Conservation (phyloP, 2,329 filamentous ascomycete species). For the Falciphora oryzae region DNA sequence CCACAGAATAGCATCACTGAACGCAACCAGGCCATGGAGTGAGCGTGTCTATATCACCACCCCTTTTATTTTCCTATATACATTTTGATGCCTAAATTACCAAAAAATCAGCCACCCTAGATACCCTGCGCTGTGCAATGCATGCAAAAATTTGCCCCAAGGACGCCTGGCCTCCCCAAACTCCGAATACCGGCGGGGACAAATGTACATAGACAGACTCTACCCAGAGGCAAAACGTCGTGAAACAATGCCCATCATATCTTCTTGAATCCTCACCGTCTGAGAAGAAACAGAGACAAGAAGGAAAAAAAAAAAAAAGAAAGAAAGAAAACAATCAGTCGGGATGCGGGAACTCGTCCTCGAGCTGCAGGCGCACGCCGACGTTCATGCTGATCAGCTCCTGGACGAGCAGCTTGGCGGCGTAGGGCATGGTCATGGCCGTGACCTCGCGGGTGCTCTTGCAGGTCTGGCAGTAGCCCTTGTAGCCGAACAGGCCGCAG, state of each 20-base stretch:
- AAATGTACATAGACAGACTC: background rate
- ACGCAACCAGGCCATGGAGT: background rate
- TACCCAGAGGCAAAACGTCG: too few species aligned
- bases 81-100: background rate
- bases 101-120: too few species aligned
- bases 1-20: background rate
- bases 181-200: background rate
- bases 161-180: background rate
- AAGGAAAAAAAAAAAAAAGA: background rate
- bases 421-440: constrained; percentile 95
- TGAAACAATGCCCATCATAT: background rate
- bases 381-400: constrained; percentile 99
- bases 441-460: constrained; percentile 78
- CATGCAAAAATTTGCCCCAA: background rate
- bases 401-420: constrained; percentile 91
- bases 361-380: constrained; percentile 82
- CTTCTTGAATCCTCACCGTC: too few species aligned
- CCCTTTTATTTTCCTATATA: background rate
- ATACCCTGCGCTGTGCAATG: background rate
- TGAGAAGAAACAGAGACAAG: too few species aligned
- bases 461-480: constrained; percentile 91
- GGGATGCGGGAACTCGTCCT: constrained; percentile 83
- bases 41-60: background rate
- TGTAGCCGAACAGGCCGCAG: constrained; percentile 93
- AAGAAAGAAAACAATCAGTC: background rate